phyloP scores from a whole-genome alignment of 768 basidiomycete genomes.

The Amylocystis lapponica region DNA sequence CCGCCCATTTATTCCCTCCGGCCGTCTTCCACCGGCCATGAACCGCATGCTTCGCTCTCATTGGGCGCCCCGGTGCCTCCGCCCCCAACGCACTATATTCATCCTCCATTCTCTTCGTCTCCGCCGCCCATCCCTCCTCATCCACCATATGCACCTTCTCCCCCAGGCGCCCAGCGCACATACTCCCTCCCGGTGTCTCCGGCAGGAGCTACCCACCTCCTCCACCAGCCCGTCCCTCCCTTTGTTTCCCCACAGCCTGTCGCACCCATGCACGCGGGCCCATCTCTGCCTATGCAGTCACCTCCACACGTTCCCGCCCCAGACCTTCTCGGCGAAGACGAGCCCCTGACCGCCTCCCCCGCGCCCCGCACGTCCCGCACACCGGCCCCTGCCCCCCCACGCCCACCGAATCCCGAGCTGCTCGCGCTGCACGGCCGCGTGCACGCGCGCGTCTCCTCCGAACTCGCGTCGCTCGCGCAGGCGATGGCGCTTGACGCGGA shows the following conservation, averaged over 20 bases:
- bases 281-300: not conserved
- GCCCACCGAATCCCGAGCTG: slow-evolving; percentile 87
- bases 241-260: slow-evolving; percentile 20
- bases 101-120: not conserved
- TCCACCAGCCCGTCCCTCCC: slow-evolving; percentile 22
- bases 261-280: too few species aligned
- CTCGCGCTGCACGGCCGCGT: slow-evolving; percentile 74
- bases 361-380: slow-evolving; percentile 22
- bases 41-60: not conserved
- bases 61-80: not conserved
- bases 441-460: slow-evolving; percentile 66
- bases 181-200: slow-evolving; percentile 14
- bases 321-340: slow-evolving; percentile 60
- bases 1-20: not conserved
- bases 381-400: slow-evolving; percentile 48
- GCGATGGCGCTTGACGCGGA: slow-evolving; percentile 62
- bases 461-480: slow-evolving; percentile 65
- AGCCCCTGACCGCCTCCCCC: slow-evolving; percentile 17
- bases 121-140: slow-evolving; percentile 2
- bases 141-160: not conserved
- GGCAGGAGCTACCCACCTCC: slow-evolving; percentile 15
- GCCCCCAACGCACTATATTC: not conserved
- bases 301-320: slow-evolving; percentile 22
- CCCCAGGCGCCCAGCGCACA: not conserved
- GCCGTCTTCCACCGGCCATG: not conserved